Evolutionary conservation across 495 filamentous ascomycete genomes (phyloP).

Genomic region (Patellaria atrata): DNA sequence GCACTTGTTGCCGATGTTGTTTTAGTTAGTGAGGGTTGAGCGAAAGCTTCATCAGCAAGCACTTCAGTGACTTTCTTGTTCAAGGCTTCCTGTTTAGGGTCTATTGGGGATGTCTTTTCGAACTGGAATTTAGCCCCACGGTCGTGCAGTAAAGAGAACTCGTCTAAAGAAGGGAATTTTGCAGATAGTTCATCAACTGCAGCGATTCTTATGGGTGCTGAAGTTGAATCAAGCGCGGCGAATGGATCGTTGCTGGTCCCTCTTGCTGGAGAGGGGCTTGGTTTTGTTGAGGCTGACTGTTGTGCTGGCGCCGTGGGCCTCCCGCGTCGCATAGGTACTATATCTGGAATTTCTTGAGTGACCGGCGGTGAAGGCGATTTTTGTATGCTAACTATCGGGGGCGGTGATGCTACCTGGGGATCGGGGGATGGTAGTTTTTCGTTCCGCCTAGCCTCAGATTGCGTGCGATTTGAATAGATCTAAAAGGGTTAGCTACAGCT

Average conservation of each 20-base stretch:
- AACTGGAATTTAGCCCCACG: constrained; percentile 83
- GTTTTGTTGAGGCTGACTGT: constrained; percentile 35
- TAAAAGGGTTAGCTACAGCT: constrained; percentile 27
- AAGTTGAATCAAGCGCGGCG: constrained; percentile 61
- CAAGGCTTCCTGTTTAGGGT: constrained; percentile 44
- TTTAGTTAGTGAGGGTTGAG: constrained; percentile 27
- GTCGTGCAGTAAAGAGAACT: constrained; percentile 83
- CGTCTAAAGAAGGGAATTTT: constrained; percentile 81
- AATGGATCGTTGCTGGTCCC: constrained; percentile 72
- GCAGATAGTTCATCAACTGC: constrained; percentile 64
- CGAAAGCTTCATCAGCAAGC: constrained; percentile 82
- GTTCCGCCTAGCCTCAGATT: constrained; percentile 46
- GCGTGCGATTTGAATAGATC: constrained; percentile 68
- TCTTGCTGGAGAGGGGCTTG: constrained; percentile 61
- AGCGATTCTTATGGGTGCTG: constrained; percentile 25
- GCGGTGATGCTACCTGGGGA: constrained; percentile 34
- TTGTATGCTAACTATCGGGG: constrained; percentile 55
- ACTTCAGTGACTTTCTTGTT: constrained; percentile 65
- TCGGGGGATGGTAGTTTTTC: constrained; percentile 46
- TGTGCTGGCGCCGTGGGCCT: constrained; percentile 46
- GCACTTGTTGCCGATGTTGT: constrained; percentile 8
- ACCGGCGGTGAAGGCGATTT: constrained; percentile 49
- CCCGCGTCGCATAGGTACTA: constrained; percentile 87
- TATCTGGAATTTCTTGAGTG: constrained; percentile 66
- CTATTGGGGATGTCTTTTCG: constrained; percentile 31